Base-by-base conservation (phyloP, 108 stramenopile species). In the Pseudonitzschia multistriata region DNA sequence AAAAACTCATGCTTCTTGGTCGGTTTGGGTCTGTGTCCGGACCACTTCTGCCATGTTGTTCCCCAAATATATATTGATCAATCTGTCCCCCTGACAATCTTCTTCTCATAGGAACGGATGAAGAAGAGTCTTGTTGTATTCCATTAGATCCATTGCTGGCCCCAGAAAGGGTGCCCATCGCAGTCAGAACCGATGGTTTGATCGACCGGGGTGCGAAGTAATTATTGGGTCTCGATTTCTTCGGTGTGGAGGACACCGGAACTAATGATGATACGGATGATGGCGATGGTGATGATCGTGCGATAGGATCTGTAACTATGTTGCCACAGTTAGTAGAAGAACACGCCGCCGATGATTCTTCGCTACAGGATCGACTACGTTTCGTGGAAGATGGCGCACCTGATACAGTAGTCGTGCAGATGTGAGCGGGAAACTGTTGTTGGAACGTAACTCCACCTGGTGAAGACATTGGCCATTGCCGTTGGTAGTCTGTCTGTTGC, bases 1-100 rank as follows among this genome's bases (percentile, higher is more conserved):
- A 76, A 49, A 76, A 67, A 59, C 75, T 76, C 75, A 76, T 76
- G 17, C 68, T 70, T 50, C 75, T 42, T 15, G 68, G 75, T 48
- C 68, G 62, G 10, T 65, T 57, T 8, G 33, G 24, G 33, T 65
- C 62, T 17, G 42, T 54, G 42, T 64, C 63, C 37, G 47, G n/a
- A n/a, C n/a, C n/a, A n/a, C n/a, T 42, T 19, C 35, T 64, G 2
- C 33, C 66, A 56, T 76, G 55, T 15, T 70, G 63, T 21, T 31
- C 53, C 52, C 75, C 75, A 47, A n/a, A n/a, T n/a, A 76, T 48
- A 66, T 65, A 76, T 22, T 61, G 45, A 27, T 76, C 75, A 27
- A 76, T 19, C 34, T 35, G 35, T 6, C 75, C 69, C 29, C 75
- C 68, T 17, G 75, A 76, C 21, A 76, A 53, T 52, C 59, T 68